Evolutionary conservation across 108 stramenopile species (phyloP), one percentile per base, ranked within the genome.

Genomic region (Cyclotella baltica): DNA sequence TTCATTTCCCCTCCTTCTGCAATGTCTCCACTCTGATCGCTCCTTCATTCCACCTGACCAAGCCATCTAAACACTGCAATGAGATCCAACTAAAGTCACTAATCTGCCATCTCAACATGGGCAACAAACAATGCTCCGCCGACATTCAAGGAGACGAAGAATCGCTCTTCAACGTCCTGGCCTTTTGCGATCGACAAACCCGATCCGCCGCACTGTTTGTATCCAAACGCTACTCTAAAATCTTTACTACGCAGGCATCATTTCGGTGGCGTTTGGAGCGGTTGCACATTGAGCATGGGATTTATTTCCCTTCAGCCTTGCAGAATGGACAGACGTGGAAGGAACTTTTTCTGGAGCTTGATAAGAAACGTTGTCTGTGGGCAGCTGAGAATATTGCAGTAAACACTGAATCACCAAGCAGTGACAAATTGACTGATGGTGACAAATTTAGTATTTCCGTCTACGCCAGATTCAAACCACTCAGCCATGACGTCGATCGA

Each of bases 171-270:
- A 69, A 73, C 22, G 63, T 78, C 0, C 43, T 83, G 3, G 70
- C 56, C 20, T 83, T 83, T 33, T 67, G 53, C 35, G 76, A 67
- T 36, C 18, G 58, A 37, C 22, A 62, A 23, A 55, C 77, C 30
- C 53, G 72, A 30, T 18, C 27, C 18, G 38, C 51, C 23, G 72
- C 56, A 34, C 20, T 83, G 8, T 55, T 78, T 36, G 37, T 83
- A 16, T 23, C 58, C 0, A 67, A 73, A 16, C 25, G 65, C 27
- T 34, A 78, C 36, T 37, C 23, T 37, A 67, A 62, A 47, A 73
- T 83, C 25, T 65, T 83, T 16, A 78, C 83, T 29, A 77, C 76
- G 15, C 72, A 78, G 22, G 61, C 67, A 29, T 77, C 77, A 29
- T 83, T 62, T 69, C 37, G 30, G 13, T 78, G 73, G 72, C 66